phyloP scores from a whole-genome alignment of 1,284 basidiomycete species.

The Wolfiporia cocos region DNA sequence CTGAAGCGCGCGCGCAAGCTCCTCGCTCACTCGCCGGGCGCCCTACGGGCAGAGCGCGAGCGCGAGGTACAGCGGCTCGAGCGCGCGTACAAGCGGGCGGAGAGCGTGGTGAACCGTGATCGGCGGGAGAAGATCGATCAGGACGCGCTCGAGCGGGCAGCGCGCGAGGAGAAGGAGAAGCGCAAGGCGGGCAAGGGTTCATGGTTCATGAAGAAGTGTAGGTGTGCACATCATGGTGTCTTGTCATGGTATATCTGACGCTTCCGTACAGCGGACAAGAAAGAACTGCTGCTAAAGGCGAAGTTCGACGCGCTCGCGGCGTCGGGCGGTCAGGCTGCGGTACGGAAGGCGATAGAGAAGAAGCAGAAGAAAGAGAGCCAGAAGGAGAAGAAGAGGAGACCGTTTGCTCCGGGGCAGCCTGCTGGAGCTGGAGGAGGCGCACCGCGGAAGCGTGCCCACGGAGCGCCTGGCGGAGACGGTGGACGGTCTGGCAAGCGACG shows the following conservation, averaged over 20 bases:
- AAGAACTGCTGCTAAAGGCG: conserved; percentile 65
- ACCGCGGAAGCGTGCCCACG: conserved; percentile 1
- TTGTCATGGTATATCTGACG: conserved; percentile 1
- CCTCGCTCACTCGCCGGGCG: conserved; percentile 56
- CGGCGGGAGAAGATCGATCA: conserved; percentile 65
- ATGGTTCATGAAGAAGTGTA: conserved; percentile 88
- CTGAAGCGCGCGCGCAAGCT: conserved; percentile 67
- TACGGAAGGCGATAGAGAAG: conserved; percentile 86
- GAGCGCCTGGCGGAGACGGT: background rate
- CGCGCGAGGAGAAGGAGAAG: conserved; percentile 71
- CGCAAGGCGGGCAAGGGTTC: conserved; percentile 69
- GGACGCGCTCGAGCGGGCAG: conserved; percentile 53
- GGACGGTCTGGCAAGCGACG: conserved; percentile 3
- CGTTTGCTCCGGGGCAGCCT: conserved; percentile 37
- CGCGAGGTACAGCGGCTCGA: conserved; percentile 76
- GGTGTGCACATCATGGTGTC: conserved; percentile 20
- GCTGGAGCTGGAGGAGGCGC: too few species aligned
- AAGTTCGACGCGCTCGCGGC: conserved; percentile 73
- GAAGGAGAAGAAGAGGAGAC: conserved; percentile 85
- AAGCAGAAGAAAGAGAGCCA: conserved; percentile 82
- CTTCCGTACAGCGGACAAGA: conserved; percentile 63
- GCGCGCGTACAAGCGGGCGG: conserved; percentile 67
- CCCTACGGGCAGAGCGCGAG: conserved; percentile 59
- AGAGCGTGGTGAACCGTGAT: conserved; percentile 77
- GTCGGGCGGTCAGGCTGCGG: conserved; percentile 71